A percentile compares a stretch with the other conserved stretches of the same genome.
These are phyloP conservation scores for Geoglossum cookeanum DNA, from an alignment of 2,329 filamentous ascomycete species.

Conservation along the genomic window DNA sequence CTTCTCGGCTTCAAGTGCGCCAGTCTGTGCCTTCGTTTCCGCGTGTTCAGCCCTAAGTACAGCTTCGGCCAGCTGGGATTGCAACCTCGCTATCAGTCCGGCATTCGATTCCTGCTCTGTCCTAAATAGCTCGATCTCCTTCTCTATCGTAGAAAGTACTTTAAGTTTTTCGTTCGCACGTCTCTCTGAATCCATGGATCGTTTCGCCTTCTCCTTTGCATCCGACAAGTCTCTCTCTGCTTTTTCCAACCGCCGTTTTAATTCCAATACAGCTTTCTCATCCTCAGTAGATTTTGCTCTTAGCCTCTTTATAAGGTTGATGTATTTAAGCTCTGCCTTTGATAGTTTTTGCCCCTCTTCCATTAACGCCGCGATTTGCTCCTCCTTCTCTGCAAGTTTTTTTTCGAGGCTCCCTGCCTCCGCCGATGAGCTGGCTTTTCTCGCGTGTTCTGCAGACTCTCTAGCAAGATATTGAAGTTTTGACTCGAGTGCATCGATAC, in stretches of 20 bases:
- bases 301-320: constrained; percentile 67
- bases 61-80: constrained; percentile 48
- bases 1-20: constrained; percentile 48
- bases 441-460: constrained; percentile 58
- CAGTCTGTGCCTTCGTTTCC: constrained; percentile 45
- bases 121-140: constrained; percentile 41
- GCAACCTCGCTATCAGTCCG: constrained; percentile 46
- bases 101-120: constrained; percentile 45
- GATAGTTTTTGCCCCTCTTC: constrained; percentile 83
- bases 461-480: constrained; percentile 79
- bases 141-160: constrained; percentile 29
- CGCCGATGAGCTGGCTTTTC: constrained; percentile 43
- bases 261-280: constrained; percentile 43
- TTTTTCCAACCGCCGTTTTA: constrained; percentile 40
- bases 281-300: constrained; percentile 44
- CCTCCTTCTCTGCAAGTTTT: constrained; percentile 73
- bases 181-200: constrained; percentile 39
- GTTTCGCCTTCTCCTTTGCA: constrained; percentile 36
- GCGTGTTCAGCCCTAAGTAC: constrained; percentile 46
- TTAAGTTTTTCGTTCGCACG: constrained; percentile 35
- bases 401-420: constrained; percentile 49
- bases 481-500: constrained; percentile 77
- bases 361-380: constrained; percentile 74
- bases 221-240: constrained; percentile 18
- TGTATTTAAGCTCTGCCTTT: constrained; percentile 67